Evolutionary conservation across 2,329 filamentous ascomycete species (phyloP).

Genomic region (Aspergillus fumigatiaffinis): DNA sequence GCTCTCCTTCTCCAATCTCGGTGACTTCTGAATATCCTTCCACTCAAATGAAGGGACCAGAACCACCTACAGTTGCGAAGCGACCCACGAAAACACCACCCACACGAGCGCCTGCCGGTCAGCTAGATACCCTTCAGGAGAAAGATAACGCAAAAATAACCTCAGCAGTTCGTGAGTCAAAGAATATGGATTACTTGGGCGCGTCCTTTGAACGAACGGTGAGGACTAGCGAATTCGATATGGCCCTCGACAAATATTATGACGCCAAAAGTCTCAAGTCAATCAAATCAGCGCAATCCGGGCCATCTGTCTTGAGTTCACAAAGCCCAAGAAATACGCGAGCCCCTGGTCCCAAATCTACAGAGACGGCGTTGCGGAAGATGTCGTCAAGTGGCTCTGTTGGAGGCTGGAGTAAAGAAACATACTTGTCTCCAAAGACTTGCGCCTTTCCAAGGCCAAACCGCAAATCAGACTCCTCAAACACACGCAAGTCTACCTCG

Average conservation of each 20-base stretch:
- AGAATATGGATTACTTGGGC: constrained; percentile 20
- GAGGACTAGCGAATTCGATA: constrained; percentile 31
- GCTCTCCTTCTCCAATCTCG: constrained; percentile 39
- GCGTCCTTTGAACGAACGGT: constrained; percentile 27
- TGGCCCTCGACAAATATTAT: constrained; percentile 28
- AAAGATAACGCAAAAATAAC: constrained; percentile 13
- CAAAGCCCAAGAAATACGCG: constrained; percentile 21
- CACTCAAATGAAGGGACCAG: constrained; percentile 16
- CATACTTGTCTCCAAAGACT: constrained; percentile 22
- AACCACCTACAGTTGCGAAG: constrained; percentile 17
- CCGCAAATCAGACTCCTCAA: constrained; percentile 14
- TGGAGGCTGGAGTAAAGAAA: constrained; percentile 22
- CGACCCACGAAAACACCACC: constrained; percentile 27
- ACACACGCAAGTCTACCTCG: constrained; percentile 15
- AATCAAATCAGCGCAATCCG: constrained; percentile 14
- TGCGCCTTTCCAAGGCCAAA: constrained; percentile 10
- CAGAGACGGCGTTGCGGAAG: constrained; percentile 14
- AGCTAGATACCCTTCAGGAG: constrained; percentile 12
- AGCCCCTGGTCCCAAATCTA: constrained; percentile 14
- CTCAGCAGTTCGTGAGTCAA: constrained; percentile 16
- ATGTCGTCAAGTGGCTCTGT: constrained; percentile 21
- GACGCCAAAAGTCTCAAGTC: constrained; percentile 12
- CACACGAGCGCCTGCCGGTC: constrained; percentile 5
- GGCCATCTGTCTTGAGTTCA: constrained; percentile 21
- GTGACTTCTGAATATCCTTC: constrained; percentile 30